Conservation (phyloP, 2,329 filamentous ascomycete species). For the Alternaria sp. region DNA sequence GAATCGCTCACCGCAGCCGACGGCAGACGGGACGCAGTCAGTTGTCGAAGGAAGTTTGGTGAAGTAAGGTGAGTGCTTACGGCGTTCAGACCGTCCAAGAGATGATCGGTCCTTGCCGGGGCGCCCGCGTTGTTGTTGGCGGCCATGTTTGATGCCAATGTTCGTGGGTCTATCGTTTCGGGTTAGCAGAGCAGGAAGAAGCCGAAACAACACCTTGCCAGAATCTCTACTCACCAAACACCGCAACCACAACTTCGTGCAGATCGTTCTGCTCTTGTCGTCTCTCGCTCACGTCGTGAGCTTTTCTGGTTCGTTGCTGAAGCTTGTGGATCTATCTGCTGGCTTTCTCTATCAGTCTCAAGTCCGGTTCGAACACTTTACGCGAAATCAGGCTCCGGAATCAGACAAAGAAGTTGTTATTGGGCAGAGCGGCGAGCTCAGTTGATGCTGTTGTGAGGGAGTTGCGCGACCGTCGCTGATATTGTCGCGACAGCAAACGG, state of each 20-base stretch:
- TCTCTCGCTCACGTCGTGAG: constrained; percentile 18
- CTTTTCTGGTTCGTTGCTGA: constrained; percentile 17
- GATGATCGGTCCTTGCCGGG: constrained; percentile 37
- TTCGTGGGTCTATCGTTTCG: constrained; percentile 39
- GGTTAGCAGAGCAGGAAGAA: constrained; percentile 37
- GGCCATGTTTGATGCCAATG: constrained; percentile 43
- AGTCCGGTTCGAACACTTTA: constrained; percentile 2
- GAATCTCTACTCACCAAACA: constrained; percentile 27
- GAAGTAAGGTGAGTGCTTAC: constrained; percentile 45
- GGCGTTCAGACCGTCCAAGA: constrained; percentile 46
- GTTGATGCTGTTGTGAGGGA: constrained; percentile 3
- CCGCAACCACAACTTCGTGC: constrained; percentile 21
- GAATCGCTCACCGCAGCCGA: constrained; percentile 51
- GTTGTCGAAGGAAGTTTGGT: constrained; percentile 45
- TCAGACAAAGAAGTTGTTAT: background rate
- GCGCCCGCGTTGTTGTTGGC: constrained; percentile 32
- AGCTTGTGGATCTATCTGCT: constrained; percentile 9
- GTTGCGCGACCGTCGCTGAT: constrained; percentile 9
- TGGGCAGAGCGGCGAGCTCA: background rate
- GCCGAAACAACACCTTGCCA: constrained; percentile 42
- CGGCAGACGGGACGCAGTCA: constrained; percentile 50
- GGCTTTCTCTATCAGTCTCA: constrained; percentile 8
- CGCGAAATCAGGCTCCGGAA: constrained; percentile 5
- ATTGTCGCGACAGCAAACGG: constrained; percentile 19
- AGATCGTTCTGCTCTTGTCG: constrained; percentile 24